These are phyloP conservation scores for Zygoascus sp. DNA, from an alignment of 1,139 yeast genomes.

Conservation along the genomic window DNA sequence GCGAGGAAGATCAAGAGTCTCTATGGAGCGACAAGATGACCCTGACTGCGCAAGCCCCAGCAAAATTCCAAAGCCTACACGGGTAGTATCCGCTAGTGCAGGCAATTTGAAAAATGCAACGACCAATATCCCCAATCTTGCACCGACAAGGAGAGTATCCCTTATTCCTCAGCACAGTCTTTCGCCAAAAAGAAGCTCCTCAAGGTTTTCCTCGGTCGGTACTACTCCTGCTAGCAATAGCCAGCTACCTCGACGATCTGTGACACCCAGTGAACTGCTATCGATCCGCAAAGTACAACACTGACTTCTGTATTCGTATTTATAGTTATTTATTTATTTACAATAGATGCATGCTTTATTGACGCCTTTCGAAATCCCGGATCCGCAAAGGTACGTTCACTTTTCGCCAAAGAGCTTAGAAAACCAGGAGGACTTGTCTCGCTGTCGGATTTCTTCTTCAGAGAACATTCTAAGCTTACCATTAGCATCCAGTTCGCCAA, in stretches of 20 bases:
- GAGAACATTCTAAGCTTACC: slow-evolving; percentile 45
- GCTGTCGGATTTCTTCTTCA: slow-evolving; percentile 40
- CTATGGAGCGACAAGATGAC: neutral
- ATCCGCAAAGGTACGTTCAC: too few species aligned
- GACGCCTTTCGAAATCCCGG: too few species aligned
- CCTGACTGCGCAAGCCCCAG: neutral
- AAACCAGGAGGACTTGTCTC: slow-evolving; percentile 38
- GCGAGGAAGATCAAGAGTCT: neutral
- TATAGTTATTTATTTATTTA: neutral
- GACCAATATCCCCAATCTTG: neutral
- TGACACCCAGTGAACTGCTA: neutral
- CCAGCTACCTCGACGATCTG: neutral
- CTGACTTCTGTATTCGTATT: neutral
- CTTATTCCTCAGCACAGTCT: neutral
- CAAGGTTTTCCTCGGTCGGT: neutral
- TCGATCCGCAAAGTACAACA: neutral
- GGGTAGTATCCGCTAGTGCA: neutral
- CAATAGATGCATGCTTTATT: slow-evolving; percentile 1
- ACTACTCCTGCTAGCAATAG: neutral
- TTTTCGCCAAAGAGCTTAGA: slow-evolving; percentile 42
- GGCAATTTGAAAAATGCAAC: neutral
- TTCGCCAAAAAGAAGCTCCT: neutral
- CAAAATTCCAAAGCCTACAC: neutral
- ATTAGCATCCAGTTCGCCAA: slow-evolving; percentile 47
- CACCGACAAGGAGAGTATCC: neutral